Base-by-base conservation (phyloP, 2,329 filamentous ascomycete genomes). In the Apiospora koreana region DNA sequence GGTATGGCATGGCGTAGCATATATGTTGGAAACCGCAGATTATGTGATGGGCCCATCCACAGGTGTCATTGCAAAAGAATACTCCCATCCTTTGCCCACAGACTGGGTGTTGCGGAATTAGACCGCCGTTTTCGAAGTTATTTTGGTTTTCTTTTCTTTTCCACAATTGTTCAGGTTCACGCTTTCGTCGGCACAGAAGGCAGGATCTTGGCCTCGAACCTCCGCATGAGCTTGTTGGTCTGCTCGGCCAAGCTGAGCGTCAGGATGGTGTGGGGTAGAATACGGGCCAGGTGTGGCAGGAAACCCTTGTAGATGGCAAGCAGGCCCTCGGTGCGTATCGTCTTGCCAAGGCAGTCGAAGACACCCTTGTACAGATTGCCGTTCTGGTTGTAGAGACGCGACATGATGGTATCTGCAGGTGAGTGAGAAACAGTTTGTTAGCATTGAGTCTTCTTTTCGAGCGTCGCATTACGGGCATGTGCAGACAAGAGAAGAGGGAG, bases 261-360 rank as follows among this genome's bases (percentile, higher is more conserved):
- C 75, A 98, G 83, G 79, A 98, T 94, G 48, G 96, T 99, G 81
- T 99, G 96, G 64, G 96, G 96, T 77, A 99, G 84, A 77, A 99
- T 98, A 76, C 96, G 88, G 42, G 96, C 94, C 74, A 99, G 84
- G 83, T 99, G 96, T 21, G 96, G 96, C 78, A 97, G 90, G 85
- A 97, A 98, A 71, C 96, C 96, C 86, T 99, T 99, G 86, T 99
- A 99, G 71, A 99, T 93, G 72, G 96, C 96, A 65, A 98, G 83
- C 68, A 97, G 77, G 28, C 96, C 96, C 81, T 99, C 96, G 0
- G 94, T 97, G 79, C 91, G 92, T 72, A 99, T 87, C 0, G 96
- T 99, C 84, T 97, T 95, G 80, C 88, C 89, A 71, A 98, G 83
- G 80, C 96, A 99, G 83, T 99, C 96, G 73, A 97, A 93, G 5